Conservation (phyloP, 108 stramenopile genomes). For the Stephanodiscus triporus region DNA sequence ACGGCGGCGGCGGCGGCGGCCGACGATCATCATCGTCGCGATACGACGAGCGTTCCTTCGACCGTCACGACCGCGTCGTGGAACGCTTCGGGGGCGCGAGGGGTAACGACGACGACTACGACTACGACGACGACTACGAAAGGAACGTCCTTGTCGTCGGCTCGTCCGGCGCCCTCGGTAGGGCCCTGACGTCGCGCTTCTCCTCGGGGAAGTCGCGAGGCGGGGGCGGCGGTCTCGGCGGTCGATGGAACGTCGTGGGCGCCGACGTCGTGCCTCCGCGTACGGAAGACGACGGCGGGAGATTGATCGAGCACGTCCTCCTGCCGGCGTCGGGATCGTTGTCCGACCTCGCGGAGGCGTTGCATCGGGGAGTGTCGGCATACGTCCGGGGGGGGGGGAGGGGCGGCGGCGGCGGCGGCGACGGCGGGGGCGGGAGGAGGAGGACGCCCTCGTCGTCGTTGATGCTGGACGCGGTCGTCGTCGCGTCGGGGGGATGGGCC, state of each 20-base stretch:
- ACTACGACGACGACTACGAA: background rate
- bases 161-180: conserved; percentile 71
- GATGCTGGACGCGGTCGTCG: conserved; percentile 74
- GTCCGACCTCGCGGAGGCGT: conserved; percentile 49
- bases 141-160: conserved; percentile 74
- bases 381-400: conserved; percentile 6
- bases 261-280: no score
- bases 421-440: background rate
- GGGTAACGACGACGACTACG: background rate
- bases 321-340: conserved; percentile 48
- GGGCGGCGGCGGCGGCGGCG: no score
- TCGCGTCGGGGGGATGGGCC: conserved; percentile 61
- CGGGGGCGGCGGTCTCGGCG: no score
- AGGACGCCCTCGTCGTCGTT: conserved; percentile 5
- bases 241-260: conserved; percentile 61
- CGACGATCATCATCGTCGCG: background rate
- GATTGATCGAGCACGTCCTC: conserved; percentile 41
- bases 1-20: no score
- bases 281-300: background rate
- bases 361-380: conserved; percentile 52
- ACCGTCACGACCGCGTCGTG: background rate
- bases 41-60: background rate
- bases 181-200: conserved; percentile 49
- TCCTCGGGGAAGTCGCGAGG: background rate
- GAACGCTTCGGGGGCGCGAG: background rate